Evolutionary conservation across 208 protist species (phyloP), one percentile per base, ranked within the genome.

Genomic region (Acanthamoeba lenticulata): DNA sequence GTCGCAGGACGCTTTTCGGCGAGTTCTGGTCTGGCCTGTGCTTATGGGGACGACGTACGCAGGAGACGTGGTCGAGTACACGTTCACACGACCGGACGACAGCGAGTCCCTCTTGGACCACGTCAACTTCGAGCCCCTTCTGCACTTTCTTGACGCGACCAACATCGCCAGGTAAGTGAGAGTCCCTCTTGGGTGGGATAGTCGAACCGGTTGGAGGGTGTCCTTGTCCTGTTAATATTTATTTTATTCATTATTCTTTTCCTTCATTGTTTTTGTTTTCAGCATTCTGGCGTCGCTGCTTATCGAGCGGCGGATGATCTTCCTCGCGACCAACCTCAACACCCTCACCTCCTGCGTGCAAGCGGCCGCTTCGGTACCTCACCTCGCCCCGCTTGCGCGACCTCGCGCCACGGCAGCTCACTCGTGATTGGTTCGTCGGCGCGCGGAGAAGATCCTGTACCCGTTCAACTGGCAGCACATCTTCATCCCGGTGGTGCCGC

Each of bases 391-490:
- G 47, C 34, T 65, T 90, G 47, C 47, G 1, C 65, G 2, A 3
- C 83, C 1, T 42, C 2, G 1, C n/a, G n/a, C n/a, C n/a, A n/a
- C n/a, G n/a, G n/a, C n/a, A n/a, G n/a, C n/a, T n/a, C n/a, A n/a
- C n/a, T n/a, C n/a, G n/a, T 38, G 65, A 3, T 9, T 60, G 52
- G 15, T 24, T 13, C 9, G n/a, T 74, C 19, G 2, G n/a, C 27
- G 15, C 11, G 1, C 1, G 1, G 65, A 38, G 27, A 29, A 90
- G 83, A 49, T 93, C 2, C 19, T 93, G 17, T 93, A 93, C 49
- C 88, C 88, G 5, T 93, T 93, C 45, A 57, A 15, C n/a, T 93
- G 88, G 88, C 91, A 94, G 42, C 91, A 94, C 77, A 65, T 94
- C 4, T 94, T 94, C 91, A 94, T 94, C 44, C 91, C 91, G 11